phyloP scores from a whole-genome alignment of 2,329 filamentous ascomycete species.

The Epicoccum sorghinum region DNA sequence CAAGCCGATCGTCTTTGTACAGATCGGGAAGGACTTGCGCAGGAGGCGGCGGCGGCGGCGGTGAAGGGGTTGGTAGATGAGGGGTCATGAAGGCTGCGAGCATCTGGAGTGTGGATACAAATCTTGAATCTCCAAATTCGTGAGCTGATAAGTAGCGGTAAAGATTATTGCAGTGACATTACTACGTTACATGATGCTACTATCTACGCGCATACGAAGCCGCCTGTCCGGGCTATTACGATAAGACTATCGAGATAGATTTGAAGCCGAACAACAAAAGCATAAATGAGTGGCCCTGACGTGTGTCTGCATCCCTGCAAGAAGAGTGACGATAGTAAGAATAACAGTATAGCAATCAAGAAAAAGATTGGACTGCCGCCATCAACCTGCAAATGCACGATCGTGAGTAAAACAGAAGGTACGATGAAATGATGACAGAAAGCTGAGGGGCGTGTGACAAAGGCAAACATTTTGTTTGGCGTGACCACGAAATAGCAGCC shows the following conservation, averaged over 20 bases:
- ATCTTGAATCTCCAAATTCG: no score
- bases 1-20: no score
- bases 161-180: not conserved
- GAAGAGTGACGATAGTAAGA: not conserved
- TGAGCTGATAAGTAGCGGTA: no score
- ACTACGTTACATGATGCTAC: not conserved
- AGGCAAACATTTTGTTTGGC: not conserved
- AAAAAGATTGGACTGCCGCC: not conserved
- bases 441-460: not conserved
- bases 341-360: not conserved
- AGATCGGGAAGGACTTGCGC: no score
- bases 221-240: not conserved
- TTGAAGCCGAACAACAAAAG: not conserved
- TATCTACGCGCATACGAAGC: no score
- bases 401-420: not conserved
- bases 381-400: constrained; percentile 10
- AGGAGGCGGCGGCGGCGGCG: no score
- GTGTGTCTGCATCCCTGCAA: constrained; percentile 4
- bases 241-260: not conserved
- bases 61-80: no score
- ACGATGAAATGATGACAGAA: not conserved
- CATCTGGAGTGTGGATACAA: no score
- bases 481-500: not conserved
- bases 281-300: constrained; percentile 29
- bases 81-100: no score